Base-by-base conservation (phyloP, 2,329 filamentous ascomycete species). In the Leptographium lundbergii region DNA sequence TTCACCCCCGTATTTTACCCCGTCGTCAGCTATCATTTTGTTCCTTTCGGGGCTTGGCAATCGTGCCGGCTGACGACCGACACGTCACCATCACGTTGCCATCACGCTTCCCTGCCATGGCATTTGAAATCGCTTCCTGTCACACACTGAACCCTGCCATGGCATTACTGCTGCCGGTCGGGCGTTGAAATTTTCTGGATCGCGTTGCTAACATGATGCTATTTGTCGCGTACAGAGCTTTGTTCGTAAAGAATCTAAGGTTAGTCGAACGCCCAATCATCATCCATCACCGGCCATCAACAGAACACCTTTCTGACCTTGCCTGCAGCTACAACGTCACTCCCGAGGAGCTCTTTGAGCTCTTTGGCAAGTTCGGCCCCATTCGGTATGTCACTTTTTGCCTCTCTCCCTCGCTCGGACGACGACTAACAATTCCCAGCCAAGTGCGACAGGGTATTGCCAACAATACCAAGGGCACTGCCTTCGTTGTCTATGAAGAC, bases 201-300 rank as follows among this genome's bases (percentile, higher is more conserved):
- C 52, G n/a, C 10, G 19, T 52, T 56, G 64, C 70, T 70, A 65
- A 69, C 66, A 57, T 62, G 52, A 61, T 63, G 63, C 63, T 60
- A 5, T 57, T 56, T 10, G 36, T 52, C 54, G 60, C 65, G 60
- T 65, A 64, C 67, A 96, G 92, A 86, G 92, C 94, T 87, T 89
- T 99, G 80, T 97, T 97, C 84, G 92, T 97, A 71, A 97, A 97
- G 89, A 97, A 99, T 84, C 84, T 97, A 80, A 95, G 89, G 90
- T 95, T 85, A 66, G 82, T 59, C 76, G 78, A 22, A 65, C 24
- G 32, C 22, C 17, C 17, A 70, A 79, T 54, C 22, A 61, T 11
- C 4, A 4, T 62, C 66, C 55, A 13, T 14, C 24, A 17, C 24
- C 32, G 6, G 25, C 11, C 25, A 55, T 55, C n/a, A 24, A 51